These are phyloP conservation scores for Fraxinus paxiana DNA, from an alignment of 305 asterid genomes.

Conservation along the genomic window DNA sequence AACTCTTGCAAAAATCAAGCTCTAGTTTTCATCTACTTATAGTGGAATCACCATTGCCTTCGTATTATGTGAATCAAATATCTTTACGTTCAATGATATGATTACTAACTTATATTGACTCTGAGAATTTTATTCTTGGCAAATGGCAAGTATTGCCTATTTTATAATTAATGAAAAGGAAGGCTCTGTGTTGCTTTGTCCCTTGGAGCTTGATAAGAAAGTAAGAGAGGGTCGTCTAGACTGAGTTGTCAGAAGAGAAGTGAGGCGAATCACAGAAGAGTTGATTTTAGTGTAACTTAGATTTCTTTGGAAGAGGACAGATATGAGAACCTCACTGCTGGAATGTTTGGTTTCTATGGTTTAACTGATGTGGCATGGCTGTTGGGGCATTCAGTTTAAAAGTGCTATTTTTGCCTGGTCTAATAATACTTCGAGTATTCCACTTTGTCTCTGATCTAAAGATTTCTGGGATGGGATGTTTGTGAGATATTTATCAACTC, in stretches of 20 bases:
- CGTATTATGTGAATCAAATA: not conserved
- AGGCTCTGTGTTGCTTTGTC: not conserved
- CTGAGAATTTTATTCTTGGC: not conserved
- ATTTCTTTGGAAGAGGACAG: not conserved
- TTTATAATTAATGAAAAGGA: not conserved
- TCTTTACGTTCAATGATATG: not conserved
- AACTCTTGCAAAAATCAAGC: not conserved
- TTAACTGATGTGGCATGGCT: not conserved
- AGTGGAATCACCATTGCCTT: not conserved
- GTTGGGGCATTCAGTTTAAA: not conserved
- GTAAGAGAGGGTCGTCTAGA: not conserved
- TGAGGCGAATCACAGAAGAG: not conserved
- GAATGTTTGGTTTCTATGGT: not conserved
- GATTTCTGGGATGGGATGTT: not conserved
- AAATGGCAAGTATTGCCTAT: not conserved
- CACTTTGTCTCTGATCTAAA: not conserved
- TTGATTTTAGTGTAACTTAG: not conserved
- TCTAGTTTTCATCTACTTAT: not conserved
- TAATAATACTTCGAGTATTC: not conserved
- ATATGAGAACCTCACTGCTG: not conserved
- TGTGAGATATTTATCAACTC: not conserved
- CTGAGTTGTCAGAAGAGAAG: not conserved
- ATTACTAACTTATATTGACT: not conserved
- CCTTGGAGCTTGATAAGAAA: not conserved
- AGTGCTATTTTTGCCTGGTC: not conserved